Base-by-base conservation (phyloP, 257 asterid genomes). In the Solanum gracilifrons region DNA sequence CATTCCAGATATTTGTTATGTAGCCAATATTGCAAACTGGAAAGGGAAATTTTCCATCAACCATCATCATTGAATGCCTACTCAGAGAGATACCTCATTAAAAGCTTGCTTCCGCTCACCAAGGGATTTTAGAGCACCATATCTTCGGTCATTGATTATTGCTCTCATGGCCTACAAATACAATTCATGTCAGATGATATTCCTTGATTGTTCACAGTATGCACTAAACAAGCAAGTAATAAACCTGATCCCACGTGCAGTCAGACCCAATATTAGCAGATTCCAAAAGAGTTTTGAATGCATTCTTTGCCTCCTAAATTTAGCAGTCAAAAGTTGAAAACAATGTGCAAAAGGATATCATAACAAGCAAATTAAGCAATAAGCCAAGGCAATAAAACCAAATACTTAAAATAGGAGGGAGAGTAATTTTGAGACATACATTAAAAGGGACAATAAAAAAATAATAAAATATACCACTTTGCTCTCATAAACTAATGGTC, bases 211-310 rank as follows among this genome's bases (percentile, higher is more conserved):
- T 89, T 66, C 25, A 55, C 64, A 72, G 64, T 35, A 64, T 20
- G 88, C 82, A 87, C 39, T 51, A 85, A 73, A 13, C 71, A 89
- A 87, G 85, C 86, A 36, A 83, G 85, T 33, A 90, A 86, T 43
- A 35, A 72, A 95, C 99, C 98, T 95, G 97, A 84, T 97, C 99
- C 99, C 99, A 97, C 39, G 89, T 96, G 98, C 97, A 96, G 91
- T 95, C 98, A 85, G 96, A 89, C 86, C 98, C 97, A 85, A 95
- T 95, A 93, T 94, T 93, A 86, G 96, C 92, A 82, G 92, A 36
- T 88, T 95, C 99, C 90, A 97, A 72, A 66, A 97, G 96, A 79
- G 92, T 92, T 92, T 90, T 94, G 87, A 97, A 97, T 89, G 96
- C 98, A 89, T 87, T 93, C 89, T 93, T 96, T 16, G 99, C 99